These are phyloP conservation scores for Silene vulgaris DNA, from an alignment of 179 eudicot species.

Conservation along the genomic window DNA sequence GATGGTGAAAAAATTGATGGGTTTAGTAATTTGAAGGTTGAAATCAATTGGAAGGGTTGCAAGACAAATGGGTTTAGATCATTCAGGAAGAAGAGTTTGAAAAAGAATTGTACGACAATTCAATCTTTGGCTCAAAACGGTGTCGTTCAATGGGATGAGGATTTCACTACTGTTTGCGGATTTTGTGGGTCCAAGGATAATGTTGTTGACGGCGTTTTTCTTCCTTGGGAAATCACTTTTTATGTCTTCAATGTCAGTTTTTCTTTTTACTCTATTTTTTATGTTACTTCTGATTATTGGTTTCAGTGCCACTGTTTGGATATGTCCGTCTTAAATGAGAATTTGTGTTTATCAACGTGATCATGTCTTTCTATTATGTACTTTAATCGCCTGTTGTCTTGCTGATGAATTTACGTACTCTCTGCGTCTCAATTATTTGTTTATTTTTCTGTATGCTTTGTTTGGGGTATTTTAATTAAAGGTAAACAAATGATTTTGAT, in stretches of 20 bases:
- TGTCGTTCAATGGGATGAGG: constrained; percentile 57
- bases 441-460: too few species aligned
- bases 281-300: not conserved
- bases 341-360: too few species aligned
- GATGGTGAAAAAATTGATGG: constrained; percentile 22
- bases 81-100: constrained; percentile 31
- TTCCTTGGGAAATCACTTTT: constrained; percentile 53
- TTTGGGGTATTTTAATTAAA: too few species aligned
- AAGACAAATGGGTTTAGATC: constrained; percentile 35
- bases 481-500: too few species aligned
- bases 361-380: too few species aligned
- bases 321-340: too few species aligned
- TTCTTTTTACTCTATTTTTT: not conserved
- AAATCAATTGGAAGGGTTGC: constrained; percentile 68
- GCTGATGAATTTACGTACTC: too few species aligned
- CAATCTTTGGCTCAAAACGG: constrained; percentile 34
- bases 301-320: too few species aligned
- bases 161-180: constrained; percentile 41
- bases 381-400: too few species aligned
- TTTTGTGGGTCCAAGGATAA: constrained; percentile 37
- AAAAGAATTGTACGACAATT: constrained; percentile 26
- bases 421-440: too few species aligned
- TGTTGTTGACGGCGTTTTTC: constrained; percentile 32
- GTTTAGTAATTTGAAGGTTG: constrained; percentile 38
- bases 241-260: constrained; percentile 52